Evolutionary conservation across 768 basidiomycete species (phyloP).

Genomic region (Galerina sulciceps): DNA sequence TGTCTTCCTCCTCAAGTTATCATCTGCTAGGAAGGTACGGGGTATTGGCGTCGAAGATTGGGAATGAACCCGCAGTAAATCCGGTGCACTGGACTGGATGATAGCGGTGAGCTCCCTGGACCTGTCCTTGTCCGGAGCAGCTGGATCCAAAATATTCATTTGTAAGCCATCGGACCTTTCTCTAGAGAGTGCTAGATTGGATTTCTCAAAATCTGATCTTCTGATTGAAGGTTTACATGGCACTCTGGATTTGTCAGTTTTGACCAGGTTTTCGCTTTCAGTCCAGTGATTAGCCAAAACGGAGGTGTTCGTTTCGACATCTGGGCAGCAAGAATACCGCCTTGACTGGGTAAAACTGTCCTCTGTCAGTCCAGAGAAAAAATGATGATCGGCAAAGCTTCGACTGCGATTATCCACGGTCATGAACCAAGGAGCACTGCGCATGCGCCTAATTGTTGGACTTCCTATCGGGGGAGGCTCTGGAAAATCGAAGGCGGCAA

Average conservation of each 20-base stretch:
- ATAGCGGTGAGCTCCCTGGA: not conserved
- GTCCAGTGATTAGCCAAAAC: too few species aligned
- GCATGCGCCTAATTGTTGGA: slow-evolving; percentile 45
- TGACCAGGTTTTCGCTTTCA: too few species aligned
- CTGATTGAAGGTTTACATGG: too few species aligned
- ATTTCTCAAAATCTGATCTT: not conserved
- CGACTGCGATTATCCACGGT: slow-evolving; percentile 22
- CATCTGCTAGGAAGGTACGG: not conserved
- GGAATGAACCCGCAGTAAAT: not conserved
- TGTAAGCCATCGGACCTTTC: not conserved
- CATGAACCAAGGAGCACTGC: slow-evolving; percentile 46
- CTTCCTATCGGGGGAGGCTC: slow-evolving; percentile 46
- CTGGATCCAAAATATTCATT: not conserved
- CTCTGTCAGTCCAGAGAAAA: not conserved
- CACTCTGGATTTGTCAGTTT: too few species aligned
- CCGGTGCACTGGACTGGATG: not conserved
- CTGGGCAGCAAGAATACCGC: not conserved
- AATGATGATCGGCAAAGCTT: slow-evolving; percentile 13
- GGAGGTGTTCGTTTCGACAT: not conserved
- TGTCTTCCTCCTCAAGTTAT: not conserved
- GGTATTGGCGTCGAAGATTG: not conserved
- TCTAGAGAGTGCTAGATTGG: not conserved
- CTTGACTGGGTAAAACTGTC: not conserved
- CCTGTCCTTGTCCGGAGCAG: not conserved
- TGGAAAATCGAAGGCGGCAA: slow-evolving; percentile 41